A percentile compares a stretch with the other conserved stretches of the same genome.
phyloP scores from a whole-genome alignment of 2,329 filamentous ascomycete species.

The Fonsecaea pedrosoi region DNA sequence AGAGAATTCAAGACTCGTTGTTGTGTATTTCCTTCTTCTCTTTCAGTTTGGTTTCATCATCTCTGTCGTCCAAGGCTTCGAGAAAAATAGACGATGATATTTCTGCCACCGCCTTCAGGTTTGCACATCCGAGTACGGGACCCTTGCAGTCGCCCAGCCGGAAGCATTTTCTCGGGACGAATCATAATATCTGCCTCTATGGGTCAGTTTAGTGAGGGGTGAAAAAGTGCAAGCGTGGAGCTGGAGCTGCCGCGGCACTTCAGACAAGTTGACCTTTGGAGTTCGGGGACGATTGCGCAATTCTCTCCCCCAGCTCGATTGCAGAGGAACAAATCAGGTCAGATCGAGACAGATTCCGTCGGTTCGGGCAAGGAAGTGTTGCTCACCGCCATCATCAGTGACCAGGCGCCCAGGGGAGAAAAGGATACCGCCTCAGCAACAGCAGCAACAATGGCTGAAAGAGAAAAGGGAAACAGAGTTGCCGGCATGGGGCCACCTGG shows the following conservation, averaged over 20 bases:
- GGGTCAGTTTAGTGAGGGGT: conserved; percentile 13
- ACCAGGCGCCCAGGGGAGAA: neutral
- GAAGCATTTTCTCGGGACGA: conserved; percentile 12
- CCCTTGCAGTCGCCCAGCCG: conserved; percentile 4
- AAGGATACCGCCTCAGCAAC: neutral
- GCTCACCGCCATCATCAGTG: conserved; percentile 17
- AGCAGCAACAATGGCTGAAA: neutral
- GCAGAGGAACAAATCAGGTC: conserved; percentile 8
- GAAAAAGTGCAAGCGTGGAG: neutral
- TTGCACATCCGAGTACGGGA: neutral
- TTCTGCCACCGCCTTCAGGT: conserved; percentile 19
- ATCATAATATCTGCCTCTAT: neutral
- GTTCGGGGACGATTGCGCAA: conserved; percentile 13
- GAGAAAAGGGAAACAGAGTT: conserved; percentile 1
- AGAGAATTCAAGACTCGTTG: neutral
- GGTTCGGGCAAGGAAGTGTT: neutral
- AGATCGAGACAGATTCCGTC: neutral
- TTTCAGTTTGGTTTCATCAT: neutral
- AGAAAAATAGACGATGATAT: neutral
- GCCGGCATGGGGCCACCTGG: conserved; percentile 68
- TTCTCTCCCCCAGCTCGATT: conserved; percentile 1
- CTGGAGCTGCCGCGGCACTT: neutral
- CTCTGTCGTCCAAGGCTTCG: neutral
- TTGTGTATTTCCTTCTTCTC: neutral
- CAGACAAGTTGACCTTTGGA: neutral